Conservation (phyloP, 495 filamentous ascomycete species). For the Penicillium antarcticum region DNA sequence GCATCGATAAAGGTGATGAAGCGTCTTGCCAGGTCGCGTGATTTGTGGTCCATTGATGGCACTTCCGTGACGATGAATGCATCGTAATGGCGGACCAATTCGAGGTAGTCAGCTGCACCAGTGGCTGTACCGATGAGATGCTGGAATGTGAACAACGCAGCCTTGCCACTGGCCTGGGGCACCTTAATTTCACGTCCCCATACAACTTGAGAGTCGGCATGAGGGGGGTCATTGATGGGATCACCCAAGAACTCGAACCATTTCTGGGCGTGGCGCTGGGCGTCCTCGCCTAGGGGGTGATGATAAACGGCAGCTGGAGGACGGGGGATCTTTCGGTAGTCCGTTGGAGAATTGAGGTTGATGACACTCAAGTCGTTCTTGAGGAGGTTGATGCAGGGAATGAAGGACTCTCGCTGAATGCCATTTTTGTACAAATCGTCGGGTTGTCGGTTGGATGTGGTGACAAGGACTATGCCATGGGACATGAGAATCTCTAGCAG, state of each 20-base stretch:
- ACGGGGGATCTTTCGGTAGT: constrained; percentile 94
- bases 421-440: constrained; percentile 97
- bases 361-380: constrained; percentile 80
- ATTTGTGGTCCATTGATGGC: constrained; percentile 81
- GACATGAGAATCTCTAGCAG: constrained; percentile 88
- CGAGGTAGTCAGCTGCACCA: constrained; percentile 91
- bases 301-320: constrained; percentile 92
- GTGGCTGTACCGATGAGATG: constrained; percentile 85
- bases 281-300: constrained; percentile 76
- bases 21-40: constrained; percentile 83
- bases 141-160: constrained; percentile 85
- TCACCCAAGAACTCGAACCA: constrained; percentile 96
- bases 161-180: constrained; percentile 80
- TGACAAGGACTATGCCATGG: constrained; percentile 93
- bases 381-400: constrained; percentile 91
- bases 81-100: constrained; percentile 86
- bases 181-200: constrained; percentile 92
- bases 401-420: constrained; percentile 91
- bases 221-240: constrained; percentile 70
- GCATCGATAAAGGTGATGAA: constrained; percentile 99
- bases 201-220: constrained; percentile 73
- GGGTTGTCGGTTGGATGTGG: constrained; percentile 95
- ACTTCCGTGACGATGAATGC: constrained; percentile 89
- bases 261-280: constrained; percentile 76
- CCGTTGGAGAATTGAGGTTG: constrained; percentile 90